A percentile compares a stretch with the other conserved stretches of the same genome.
These are phyloP conservation scores for Xylariales sp. DNA, from an alignment of 2,329 filamentous ascomycete genomes.

Conservation along the genomic window DNA sequence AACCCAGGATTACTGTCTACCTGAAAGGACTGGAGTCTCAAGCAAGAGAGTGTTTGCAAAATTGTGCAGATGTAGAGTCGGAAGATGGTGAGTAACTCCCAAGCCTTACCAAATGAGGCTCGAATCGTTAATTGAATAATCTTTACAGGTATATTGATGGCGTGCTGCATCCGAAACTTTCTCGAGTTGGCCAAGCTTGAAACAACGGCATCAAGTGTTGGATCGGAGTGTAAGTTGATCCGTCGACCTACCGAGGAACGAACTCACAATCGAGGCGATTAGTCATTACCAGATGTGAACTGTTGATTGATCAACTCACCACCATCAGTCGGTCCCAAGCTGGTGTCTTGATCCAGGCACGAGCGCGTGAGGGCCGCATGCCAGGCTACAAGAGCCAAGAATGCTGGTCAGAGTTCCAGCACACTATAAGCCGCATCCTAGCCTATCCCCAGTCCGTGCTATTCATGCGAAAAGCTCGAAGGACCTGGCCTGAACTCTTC, in stretches of 20 bases:
- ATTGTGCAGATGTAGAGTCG: neutral
- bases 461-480: conserved; percentile 1
- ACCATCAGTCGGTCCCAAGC: conserved; percentile 1
- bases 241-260: no score
- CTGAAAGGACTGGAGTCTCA: no score
- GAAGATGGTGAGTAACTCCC: neutral
- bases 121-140: no score
- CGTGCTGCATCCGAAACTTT: no score
- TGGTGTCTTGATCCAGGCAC: neutral
- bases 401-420: conserved; percentile 13
- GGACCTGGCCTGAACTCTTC: conserved; percentile 15
- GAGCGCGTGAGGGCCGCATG: conserved; percentile 6
- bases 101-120: neutral
- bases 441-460: conserved; percentile 12
- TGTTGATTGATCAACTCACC: conserved; percentile 3
- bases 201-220: no score
- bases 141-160: no score
- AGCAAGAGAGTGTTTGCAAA: no score
- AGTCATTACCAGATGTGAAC: neutral
- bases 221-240: no score
- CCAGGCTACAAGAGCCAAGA: neutral
- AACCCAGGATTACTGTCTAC: no score
- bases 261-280: no score
- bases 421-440: conserved; percentile 11
- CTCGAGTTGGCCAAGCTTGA: no score